These are phyloP conservation scores for Pezizomycotina sp. DNA, from an alignment of 2,329 filamentous ascomycete genomes.

Conservation along the genomic window DNA sequence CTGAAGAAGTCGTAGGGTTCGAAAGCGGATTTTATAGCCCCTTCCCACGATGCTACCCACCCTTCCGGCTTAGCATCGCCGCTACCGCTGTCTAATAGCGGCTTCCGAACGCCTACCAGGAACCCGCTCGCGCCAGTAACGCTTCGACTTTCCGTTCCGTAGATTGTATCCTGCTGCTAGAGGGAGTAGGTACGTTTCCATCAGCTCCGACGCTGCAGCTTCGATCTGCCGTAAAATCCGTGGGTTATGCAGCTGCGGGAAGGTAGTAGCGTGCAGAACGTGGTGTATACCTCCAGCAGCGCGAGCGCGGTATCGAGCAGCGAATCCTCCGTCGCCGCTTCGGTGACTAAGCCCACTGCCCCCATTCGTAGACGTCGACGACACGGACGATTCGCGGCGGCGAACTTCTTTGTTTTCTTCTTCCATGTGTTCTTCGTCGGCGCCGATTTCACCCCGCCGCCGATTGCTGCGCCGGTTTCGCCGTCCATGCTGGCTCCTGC, in stretches of 20 bases:
- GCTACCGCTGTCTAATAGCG: conserved; percentile 4
- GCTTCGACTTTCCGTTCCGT: conserved; percentile 8
- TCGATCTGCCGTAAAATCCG: conserved; percentile 5
- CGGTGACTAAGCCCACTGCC: conserved; percentile 4
- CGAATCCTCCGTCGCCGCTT: conserved; percentile 16
- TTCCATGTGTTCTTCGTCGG: conserved; percentile 12
- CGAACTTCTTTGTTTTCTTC: neutral
- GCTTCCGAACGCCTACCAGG: no score
- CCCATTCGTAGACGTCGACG: conserved; percentile 2
- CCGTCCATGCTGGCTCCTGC: conserved; percentile 7
- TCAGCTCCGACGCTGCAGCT: neutral
- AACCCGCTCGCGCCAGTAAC: conserved; percentile 6
- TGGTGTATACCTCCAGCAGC: conserved; percentile 14
- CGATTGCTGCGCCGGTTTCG: conserved; percentile 4
- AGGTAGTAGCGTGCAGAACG: conserved; percentile 7
- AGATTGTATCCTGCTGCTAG: neutral
- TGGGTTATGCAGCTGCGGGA: neutral
- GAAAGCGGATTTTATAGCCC: conserved; percentile 9
- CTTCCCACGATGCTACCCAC: conserved; percentile 2
- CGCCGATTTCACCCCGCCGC: neutral
- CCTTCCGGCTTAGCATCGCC: conserved; percentile 4
- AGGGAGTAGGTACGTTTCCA: conserved; percentile 10
- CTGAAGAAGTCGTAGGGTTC: no score
- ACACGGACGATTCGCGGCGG: neutral
- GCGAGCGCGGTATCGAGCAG: conserved; percentile 18